Percentiles rank a stretch among this genome's conserved stretches.
Evolutionary conservation across 345 rosid species (phyloP).

Genomic region (Euphorbia lathyris): DNA sequence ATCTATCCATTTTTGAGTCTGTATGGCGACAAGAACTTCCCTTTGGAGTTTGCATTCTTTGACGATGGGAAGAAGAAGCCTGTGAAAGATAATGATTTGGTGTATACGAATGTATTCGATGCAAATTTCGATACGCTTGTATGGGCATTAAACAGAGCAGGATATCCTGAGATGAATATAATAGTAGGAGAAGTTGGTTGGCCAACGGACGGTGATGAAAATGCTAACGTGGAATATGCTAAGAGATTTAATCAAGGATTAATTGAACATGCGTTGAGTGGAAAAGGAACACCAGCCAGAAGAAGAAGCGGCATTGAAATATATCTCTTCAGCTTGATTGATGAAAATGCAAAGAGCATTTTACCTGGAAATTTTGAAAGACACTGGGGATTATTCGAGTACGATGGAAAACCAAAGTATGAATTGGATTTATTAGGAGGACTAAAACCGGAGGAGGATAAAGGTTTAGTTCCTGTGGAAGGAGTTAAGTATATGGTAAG

Average conservation of each 20-base stretch:
- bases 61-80: conserved; percentile 36
- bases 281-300: conserved; percentile 32
- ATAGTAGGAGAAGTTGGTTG: conserved; percentile 40
- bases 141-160: conserved; percentile 26
- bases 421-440: conserved; percentile 59
- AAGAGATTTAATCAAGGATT: conserved; percentile 36
- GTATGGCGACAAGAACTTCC: conserved; percentile 37
- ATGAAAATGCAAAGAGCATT: conserved; percentile 13
- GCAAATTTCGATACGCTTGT: conserved; percentile 41
- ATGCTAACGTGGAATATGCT: conserved; percentile 28
- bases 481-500: conserved; percentile 50
- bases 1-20: conserved; percentile 54
- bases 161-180: conserved; percentile 30
- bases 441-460: conserved; percentile 23
- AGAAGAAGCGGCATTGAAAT: conserved; percentile 24
- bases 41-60: conserved; percentile 46
- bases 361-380: conserved; percentile 34
- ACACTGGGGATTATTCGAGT: conserved; percentile 32
- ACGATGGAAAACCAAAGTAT: conserved; percentile 34
- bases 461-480: conserved; percentile 46
- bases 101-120: conserved; percentile 37
- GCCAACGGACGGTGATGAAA: conserved; percentile 40
- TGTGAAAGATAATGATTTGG: conserved; percentile 20
- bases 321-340: conserved; percentile 26
- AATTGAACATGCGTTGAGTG: conserved; percentile 21